A percentile compares a stretch with the other conserved stretches of the same genome.
Evolutionary conservation across 495 filamentous ascomycete species (phyloP).

Genomic region (Halenospora varia): DNA sequence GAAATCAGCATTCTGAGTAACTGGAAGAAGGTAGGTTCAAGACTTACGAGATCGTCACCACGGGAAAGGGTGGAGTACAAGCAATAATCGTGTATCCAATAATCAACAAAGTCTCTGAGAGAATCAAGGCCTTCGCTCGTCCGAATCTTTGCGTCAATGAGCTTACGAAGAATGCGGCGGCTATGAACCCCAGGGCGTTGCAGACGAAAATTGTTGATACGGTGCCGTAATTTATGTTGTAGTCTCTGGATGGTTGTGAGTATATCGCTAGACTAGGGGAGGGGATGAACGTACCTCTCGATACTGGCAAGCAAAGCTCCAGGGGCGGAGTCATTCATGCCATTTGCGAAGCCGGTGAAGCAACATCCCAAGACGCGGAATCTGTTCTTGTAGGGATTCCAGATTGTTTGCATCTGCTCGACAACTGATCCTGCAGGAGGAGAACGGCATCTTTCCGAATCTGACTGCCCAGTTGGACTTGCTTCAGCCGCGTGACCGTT

Average conservation of each 20-base stretch:
- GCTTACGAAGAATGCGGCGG: conserved; percentile 61
- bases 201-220: conserved; percentile 76
- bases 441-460: no score
- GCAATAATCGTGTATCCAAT: conserved; percentile 58
- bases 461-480: no score
- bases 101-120: conserved; percentile 46
- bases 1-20: background rate
- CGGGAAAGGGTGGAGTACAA: conserved; percentile 62
- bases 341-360: conserved; percentile 48
- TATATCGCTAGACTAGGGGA: background rate
- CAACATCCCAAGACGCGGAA: conserved; percentile 43
- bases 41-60: conserved; percentile 42
- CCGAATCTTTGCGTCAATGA: conserved; percentile 53
- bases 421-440: no score
- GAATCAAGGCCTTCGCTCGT: conserved; percentile 53
- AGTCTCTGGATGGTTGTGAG: conserved; percentile 41
- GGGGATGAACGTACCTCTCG: conserved; percentile 34
- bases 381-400: conserved; percentile 49
- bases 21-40: background rate
- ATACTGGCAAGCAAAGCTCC: conserved; percentile 74
- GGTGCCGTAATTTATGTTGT: conserved; percentile 64
- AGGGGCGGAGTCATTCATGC: conserved; percentile 59
- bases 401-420: conserved; percentile 42
- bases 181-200: conserved; percentile 72
- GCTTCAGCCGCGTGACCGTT: no score